Evolutionary conservation across 2,329 filamentous ascomycete species (phyloP), one percentile per base, ranked within the genome.

Genomic region (Diaporthe australafricana): DNA sequence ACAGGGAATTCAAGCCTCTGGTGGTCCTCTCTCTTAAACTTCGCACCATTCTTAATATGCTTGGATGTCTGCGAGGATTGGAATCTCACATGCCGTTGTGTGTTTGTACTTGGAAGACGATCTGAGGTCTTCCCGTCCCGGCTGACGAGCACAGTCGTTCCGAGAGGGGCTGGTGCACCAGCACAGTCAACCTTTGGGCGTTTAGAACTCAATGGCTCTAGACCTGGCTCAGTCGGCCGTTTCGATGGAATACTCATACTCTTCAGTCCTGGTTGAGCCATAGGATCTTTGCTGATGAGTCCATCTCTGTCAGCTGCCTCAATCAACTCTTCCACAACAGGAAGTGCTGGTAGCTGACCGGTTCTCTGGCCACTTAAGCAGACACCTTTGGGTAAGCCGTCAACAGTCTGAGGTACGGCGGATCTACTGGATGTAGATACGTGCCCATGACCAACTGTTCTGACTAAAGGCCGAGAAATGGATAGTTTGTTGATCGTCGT

Each of bases 1-100:
- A 95, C 88, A 1, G 92, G 88, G 77, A 94, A 97, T 35, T 86
- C 87, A 32, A 94, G 83, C 1, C 77, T 80, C 5, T 81, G 80
- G 32, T 80, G 83, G 27, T 84, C 86, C 74, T 85, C 77, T 75
- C 82, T 79, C 75, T 82, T 74, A 42, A 52, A 47, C 48, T 62
- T 56, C 8, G 78, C 78, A 62, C 79, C 81, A 81, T 84, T 77
- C 77, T 72, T 53, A 52, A 76, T 17, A 30, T 69, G n/a, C 27
- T 73, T 78, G 70, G 66, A 60, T 11, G 45, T 62, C 69, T 79
- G 79, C n/a, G 78, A 78, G 56, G 76, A 67, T 27, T 72, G 42
- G 9, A 69, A 57, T 16, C 40, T 73, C 35, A 55, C 40, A 66
- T 62, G 73, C 20, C 35, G 71, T 2, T 70, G 56, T 14, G 47